Conservation (phyloP, 192 early-diverging fungal genomes). For the Chytriomyces confervae region DNA sequence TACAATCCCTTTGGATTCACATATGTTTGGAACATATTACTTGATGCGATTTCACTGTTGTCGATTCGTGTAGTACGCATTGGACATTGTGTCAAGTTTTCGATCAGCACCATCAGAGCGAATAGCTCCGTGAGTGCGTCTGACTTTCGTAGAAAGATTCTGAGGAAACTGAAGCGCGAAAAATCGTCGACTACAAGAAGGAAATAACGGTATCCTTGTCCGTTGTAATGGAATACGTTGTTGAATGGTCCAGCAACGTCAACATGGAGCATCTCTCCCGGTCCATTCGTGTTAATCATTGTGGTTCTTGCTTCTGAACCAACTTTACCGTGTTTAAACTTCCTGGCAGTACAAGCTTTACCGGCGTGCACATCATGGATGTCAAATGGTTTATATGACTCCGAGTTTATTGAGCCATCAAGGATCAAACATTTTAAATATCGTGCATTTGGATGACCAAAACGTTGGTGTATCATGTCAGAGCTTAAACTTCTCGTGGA, state of each 20-base stretch:
- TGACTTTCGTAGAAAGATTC: not conserved
- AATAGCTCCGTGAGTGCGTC: not conserved
- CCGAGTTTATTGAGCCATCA: slow-evolving; percentile 4
- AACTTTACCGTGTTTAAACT: slow-evolving; percentile 5
- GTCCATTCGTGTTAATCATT: not conserved
- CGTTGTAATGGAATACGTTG: slow-evolving; percentile 1
- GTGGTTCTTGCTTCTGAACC: slow-evolving; percentile 2
- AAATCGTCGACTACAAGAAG: slow-evolving; percentile 11
- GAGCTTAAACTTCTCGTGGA: not conserved
- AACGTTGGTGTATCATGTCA: not conserved
- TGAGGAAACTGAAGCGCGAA: not conserved
- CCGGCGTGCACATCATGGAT: not conserved
- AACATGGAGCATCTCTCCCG: slow-evolving; percentile 11
- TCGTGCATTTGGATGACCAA: not conserved
- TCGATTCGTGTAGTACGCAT: not conserved
- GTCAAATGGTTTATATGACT: not conserved
- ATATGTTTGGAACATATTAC: not conserved
- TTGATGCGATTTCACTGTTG: slow-evolving; percentile 10
- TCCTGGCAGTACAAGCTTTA: not conserved
- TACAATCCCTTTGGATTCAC: slow-evolving; percentile 1
- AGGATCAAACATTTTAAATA: not conserved
- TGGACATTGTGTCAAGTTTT: not conserved
- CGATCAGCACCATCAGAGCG: not conserved
- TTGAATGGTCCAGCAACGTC: not conserved
- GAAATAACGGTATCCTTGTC: not conserved